These are phyloP conservation scores for Cordyceps tenuipes DNA, from an alignment of 2,329 filamentous ascomycete genomes.

Conservation along the genomic window DNA sequence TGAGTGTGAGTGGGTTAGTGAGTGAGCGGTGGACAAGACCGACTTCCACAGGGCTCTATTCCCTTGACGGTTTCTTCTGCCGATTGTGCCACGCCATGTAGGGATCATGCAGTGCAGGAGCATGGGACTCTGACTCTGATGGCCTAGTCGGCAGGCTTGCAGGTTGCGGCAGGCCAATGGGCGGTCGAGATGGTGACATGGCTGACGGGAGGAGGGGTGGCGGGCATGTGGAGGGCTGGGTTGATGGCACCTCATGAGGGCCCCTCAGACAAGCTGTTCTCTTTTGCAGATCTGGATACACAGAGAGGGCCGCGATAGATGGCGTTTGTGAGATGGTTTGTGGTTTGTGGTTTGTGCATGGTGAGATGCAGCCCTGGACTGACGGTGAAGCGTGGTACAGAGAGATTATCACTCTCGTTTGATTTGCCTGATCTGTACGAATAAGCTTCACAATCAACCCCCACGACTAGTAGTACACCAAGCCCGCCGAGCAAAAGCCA, in stretches of 20 bases:
- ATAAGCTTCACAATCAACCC: too few relatives aligned
- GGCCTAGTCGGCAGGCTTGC: neutral
- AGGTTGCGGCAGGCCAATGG: slow-evolving; percentile 3
- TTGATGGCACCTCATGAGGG: neutral
- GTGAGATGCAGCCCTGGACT: neutral
- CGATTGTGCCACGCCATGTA: neutral
- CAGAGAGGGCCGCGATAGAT: neutral
- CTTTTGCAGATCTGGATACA: too few relatives aligned
- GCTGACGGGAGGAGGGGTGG: neutral
- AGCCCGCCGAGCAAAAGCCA: slow-evolving; percentile 6
- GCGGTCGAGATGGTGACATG: neutral
- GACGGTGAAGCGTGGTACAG: neutral
- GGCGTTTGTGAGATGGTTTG: too few relatives aligned
- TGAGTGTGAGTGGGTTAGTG: too few relatives aligned
- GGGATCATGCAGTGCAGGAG: neutral
- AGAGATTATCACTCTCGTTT: neutral
- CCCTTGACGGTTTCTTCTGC: neutral
- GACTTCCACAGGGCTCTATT: too few relatives aligned
- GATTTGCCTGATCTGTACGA: neutral
- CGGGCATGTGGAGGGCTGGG: neutral
- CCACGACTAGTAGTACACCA: too few relatives aligned
- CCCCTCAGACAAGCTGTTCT: too few relatives aligned
- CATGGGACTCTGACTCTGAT: neutral
- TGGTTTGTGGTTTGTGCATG: neutral
- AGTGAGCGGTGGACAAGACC: neutral